Evolutionary conservation across 768 basidiomycete genomes (phyloP).

Genomic region (Mycena albidolilacea): DNA sequence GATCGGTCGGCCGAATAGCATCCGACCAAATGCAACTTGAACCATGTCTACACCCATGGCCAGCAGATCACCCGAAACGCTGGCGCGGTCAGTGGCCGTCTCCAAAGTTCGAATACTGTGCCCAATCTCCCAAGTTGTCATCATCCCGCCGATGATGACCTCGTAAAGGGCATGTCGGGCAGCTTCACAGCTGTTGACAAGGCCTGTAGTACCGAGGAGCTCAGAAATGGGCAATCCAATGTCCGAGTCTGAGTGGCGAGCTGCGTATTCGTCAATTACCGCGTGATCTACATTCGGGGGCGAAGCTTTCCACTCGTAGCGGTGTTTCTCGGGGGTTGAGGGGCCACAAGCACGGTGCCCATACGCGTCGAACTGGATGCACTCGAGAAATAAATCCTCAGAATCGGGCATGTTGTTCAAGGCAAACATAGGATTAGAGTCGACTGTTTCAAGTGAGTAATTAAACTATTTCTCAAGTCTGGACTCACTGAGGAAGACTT

Average conservation of each 20-base stretch:
- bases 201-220: slow-evolving; percentile 4
- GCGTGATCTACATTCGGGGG: slow-evolving; percentile 37
- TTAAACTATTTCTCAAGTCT: neutral
- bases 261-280: slow-evolving; percentile 26
- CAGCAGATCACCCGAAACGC: neutral
- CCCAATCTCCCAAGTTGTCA: slow-evolving; percentile 18
- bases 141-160: slow-evolving; percentile 31
- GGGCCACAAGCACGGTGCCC: slow-evolving; percentile 28
- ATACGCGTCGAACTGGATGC: slow-evolving; percentile 40
- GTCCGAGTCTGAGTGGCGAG: neutral
- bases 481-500: slow-evolving; percentile 43
- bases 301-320: slow-evolving; percentile 40
- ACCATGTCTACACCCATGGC: neutral
- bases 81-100: slow-evolving; percentile 2
- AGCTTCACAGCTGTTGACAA: slow-evolving; percentile 13
- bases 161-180: slow-evolving; percentile 35
- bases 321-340: slow-evolving; percentile 33
- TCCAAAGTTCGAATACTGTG: slow-evolving; percentile 27
- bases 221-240: neutral
- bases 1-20: neutral
- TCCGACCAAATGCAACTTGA: slow-evolving; percentile 1
- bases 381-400: slow-evolving; percentile 26
- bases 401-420: slow-evolving; percentile 35
- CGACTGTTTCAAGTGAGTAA: slow-evolving; percentile 34
- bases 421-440: slow-evolving; percentile 37